Evolutionary conservation across 2,329 filamentous ascomycete species (phyloP).

Genomic region (Emmonsiellopsis sp.): DNA sequence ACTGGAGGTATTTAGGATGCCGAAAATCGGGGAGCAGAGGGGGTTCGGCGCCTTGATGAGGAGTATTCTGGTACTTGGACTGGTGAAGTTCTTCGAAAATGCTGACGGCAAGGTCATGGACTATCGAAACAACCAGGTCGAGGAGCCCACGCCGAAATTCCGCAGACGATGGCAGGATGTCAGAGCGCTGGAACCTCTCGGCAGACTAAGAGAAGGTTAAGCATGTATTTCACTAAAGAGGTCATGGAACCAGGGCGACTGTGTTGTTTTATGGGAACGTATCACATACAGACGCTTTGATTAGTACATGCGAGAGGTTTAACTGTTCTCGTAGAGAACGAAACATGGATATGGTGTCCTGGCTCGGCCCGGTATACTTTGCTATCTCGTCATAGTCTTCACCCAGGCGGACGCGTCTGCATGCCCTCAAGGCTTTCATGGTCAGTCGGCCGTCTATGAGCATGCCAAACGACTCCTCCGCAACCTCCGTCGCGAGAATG

Average conservation of each 20-base stretch:
- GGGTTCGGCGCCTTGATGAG: slow-evolving; percentile 2
- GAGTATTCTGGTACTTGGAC: slow-evolving; percentile 5
- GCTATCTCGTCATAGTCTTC: slow-evolving; percentile 5
- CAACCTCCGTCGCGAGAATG: slow-evolving; percentile 4
- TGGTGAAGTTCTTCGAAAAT: slow-evolving; percentile 6
- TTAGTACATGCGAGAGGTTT: slow-evolving; percentile 3
- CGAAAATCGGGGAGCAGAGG: slow-evolving; percentile 1
- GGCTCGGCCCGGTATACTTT: slow-evolving; percentile 2
- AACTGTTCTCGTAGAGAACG: slow-evolving; percentile 5
- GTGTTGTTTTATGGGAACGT: slow-evolving; percentile 1
- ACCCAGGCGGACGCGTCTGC: slow-evolving; percentile 1
- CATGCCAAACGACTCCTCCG: slow-evolving; percentile 7
- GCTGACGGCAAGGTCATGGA: slow-evolving; percentile 6
- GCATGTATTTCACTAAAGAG: background rate
- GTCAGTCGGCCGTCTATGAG: slow-evolving; percentile 7
- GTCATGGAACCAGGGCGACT: background rate
- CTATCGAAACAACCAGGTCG: slow-evolving; percentile 6
- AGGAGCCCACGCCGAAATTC: slow-evolving; percentile 5
- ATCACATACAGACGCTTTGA: slow-evolving; percentile 5
- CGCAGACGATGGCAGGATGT: slow-evolving; percentile 2
- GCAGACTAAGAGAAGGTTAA: slow-evolving; percentile 5
- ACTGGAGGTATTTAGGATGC: slow-evolving; percentile 1
- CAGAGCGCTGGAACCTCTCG: slow-evolving; percentile 4
- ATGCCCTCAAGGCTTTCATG: slow-evolving; percentile 1
- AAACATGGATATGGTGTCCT: slow-evolving; percentile 5